A percentile compares a stretch with the other conserved stretches of the same genome.
Conservation (phyloP, 805 yeast genomes). For the Yamadazyma phyllophila region DNA sequence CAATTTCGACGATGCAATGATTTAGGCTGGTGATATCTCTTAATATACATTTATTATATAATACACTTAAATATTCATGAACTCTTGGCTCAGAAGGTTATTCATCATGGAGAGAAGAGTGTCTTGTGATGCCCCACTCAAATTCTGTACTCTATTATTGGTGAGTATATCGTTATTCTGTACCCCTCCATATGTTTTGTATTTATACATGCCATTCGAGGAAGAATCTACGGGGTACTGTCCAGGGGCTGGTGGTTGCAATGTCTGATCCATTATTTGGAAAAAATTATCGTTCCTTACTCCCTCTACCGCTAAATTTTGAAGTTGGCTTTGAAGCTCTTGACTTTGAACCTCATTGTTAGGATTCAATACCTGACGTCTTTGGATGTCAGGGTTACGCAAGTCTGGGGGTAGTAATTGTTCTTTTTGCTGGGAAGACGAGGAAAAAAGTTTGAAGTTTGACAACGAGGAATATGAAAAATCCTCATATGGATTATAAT, state of each 20-base stretch:
- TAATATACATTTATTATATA: not conserved
- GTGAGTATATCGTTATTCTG: constrained; percentile 4
- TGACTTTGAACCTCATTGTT: constrained; percentile 4
- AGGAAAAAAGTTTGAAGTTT: constrained; percentile 12
- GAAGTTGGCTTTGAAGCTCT: not conserved
- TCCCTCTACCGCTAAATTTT: not conserved
- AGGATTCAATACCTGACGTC: constrained; percentile 5
- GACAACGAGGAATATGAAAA: constrained; percentile 10
- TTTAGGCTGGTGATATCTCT: not conserved
- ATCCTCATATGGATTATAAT: constrained; percentile 15
- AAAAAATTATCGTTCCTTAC: not conserved
- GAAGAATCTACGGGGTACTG: not conserved
- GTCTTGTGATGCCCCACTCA: constrained; percentile 14
- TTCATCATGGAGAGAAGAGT: constrained; percentile 20
- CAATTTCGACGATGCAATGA: constrained; percentile 23
- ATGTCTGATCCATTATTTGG: not conserved
- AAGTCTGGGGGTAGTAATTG: not conserved
- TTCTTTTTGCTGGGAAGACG: not conserved
- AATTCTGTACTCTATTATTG: constrained; percentile 14
- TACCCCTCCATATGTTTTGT: not conserved
- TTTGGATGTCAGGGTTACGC: not conserved
- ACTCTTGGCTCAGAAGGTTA: constrained; percentile 28
- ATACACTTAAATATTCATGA: constrained; percentile 3
- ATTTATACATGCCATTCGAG: not conserved
- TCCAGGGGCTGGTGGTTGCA: not conserved